Evolutionary conservation across 306 rosid species (phyloP).

Genomic region (Lathyrus aphaca): DNA sequence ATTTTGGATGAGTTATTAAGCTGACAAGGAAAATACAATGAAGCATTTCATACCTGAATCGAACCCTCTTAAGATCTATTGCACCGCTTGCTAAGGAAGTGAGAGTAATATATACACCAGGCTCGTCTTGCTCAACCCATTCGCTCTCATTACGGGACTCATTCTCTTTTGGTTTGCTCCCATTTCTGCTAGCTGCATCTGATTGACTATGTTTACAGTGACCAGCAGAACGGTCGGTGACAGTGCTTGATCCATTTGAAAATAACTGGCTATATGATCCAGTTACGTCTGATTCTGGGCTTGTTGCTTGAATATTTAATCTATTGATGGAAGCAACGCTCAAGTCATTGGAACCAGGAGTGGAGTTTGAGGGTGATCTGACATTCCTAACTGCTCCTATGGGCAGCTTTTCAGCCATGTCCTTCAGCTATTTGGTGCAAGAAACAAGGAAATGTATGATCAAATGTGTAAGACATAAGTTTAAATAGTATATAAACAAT

Average conservation of each 20-base stretch:
- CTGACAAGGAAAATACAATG: slow-evolving; percentile 19
- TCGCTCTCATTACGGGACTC: slow-evolving; percentile 76
- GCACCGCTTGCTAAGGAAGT: slow-evolving; percentile 84
- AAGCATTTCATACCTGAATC: slow-evolving; percentile 73
- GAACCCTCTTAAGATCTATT: slow-evolving; percentile 92
- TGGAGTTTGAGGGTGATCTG: slow-evolving; percentile 72
- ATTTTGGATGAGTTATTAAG: slow-evolving; percentile 1
- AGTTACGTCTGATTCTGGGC: slow-evolving; percentile 63
- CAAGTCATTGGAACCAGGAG: slow-evolving; percentile 60
- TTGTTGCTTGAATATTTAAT: slow-evolving; percentile 58
- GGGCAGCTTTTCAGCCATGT: slow-evolving; percentile 96
- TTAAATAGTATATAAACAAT: slow-evolving; percentile 3
- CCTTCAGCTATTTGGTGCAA: slow-evolving; percentile 72
- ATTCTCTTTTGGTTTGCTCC: slow-evolving; percentile 73
- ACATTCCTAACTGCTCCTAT: slow-evolving; percentile 77
- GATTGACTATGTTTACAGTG: slow-evolving; percentile 69
- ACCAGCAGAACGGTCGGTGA: slow-evolving; percentile 52
- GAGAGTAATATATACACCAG: slow-evolving; percentile 93
- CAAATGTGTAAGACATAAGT: slow-evolving; percentile 16
- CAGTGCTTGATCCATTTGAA: slow-evolving; percentile 70
- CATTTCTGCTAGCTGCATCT: slow-evolving; percentile 65
- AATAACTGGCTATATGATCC: slow-evolving; percentile 67
- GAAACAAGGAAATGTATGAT: slow-evolving; percentile 27
- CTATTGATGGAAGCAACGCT: slow-evolving; percentile 55
- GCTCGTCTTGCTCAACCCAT: slow-evolving; percentile 96